Conservation (phyloP, 2,329 filamentous ascomycete genomes). For the Talaromyces sp. region DNA sequence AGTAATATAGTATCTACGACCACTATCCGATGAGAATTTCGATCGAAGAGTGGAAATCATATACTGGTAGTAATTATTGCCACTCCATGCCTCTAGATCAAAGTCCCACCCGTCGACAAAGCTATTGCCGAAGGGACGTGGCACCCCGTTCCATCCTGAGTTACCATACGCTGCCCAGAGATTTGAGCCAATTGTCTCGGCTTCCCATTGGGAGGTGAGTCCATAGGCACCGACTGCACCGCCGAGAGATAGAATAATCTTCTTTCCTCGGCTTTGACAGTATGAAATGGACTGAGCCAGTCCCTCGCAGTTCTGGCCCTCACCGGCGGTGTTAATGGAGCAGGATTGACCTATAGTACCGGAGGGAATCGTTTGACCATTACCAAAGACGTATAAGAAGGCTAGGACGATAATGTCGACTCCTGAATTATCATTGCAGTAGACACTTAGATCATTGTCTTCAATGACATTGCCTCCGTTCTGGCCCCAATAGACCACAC, state of each 20-base stretch:
- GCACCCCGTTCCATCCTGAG: conserved; percentile 42
- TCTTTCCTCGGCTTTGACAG: conserved; percentile 49
- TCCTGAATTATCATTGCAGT: conserved; percentile 42
- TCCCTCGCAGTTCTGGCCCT: conserved; percentile 36
- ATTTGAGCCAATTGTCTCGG: conserved; percentile 41
- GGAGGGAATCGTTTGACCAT: conserved; percentile 39
- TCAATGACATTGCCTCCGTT: conserved; percentile 34
- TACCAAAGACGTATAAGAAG: conserved; percentile 47
- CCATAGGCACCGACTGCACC: conserved; percentile 45
- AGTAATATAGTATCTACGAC: conserved; percentile 49
- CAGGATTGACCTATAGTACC: conserved; percentile 47
- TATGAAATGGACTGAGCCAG: conserved; percentile 46
- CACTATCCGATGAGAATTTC: conserved; percentile 37
- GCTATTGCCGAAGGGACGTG: conserved; percentile 19
- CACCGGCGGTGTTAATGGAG: conserved; percentile 29
- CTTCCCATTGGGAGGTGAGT: conserved; percentile 39
- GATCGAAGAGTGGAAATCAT: conserved; percentile 28
- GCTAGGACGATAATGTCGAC: conserved; percentile 50
- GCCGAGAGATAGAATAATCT: conserved; percentile 52
- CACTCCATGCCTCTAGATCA: conserved; percentile 48
- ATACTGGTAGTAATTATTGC: conserved; percentile 40
- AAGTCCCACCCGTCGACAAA: conserved; percentile 58
- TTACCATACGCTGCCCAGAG: conserved; percentile 53
- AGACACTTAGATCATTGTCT: conserved; percentile 34
- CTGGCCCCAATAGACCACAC: conserved; percentile 25